Evolutionary conservation across 306 rosid genomes (phyloP).

Genomic region (Vigna trinervia): DNA sequence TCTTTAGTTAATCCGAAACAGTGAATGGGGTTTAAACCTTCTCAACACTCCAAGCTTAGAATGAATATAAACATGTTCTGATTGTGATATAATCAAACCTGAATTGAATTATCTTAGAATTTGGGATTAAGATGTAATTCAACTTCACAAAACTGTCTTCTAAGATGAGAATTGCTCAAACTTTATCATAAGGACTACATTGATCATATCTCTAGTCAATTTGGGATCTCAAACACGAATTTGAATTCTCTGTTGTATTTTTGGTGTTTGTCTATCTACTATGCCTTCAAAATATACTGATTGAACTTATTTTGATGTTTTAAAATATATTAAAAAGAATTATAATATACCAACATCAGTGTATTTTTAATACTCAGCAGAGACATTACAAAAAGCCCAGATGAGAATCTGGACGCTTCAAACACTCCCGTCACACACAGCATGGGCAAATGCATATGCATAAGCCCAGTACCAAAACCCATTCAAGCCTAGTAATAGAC

Average conservation of each 20-base stretch:
- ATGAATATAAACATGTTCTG: background rate
- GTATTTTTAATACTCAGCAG: too few species aligned
- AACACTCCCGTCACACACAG: background rate
- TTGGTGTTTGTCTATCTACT: too few species aligned
- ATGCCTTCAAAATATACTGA: too few species aligned
- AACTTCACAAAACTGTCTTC: background rate
- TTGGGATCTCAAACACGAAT: background rate
- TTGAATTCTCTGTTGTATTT: too few species aligned
- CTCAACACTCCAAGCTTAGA: slow-evolving; percentile 4
- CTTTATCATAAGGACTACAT: background rate
- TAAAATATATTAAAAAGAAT: too few species aligned
- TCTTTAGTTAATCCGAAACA: background rate
- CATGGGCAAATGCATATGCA: background rate
- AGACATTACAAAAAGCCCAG: too few species aligned
- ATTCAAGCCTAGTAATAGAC: background rate
- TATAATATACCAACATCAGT: too few species aligned
- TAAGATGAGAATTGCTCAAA: background rate
- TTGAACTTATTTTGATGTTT: too few species aligned
- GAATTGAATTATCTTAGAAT: background rate
- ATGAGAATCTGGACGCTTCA: too few species aligned
- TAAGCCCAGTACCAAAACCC: background rate
- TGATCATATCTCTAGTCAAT: background rate
- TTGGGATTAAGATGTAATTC: background rate
- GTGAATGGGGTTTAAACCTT: slow-evolving; percentile 10
- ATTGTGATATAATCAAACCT: slow-evolving; percentile 6